These are phyloP conservation scores for Rheum nobile DNA, from an alignment of 148 eudicot species.

Conservation along the genomic window DNA sequence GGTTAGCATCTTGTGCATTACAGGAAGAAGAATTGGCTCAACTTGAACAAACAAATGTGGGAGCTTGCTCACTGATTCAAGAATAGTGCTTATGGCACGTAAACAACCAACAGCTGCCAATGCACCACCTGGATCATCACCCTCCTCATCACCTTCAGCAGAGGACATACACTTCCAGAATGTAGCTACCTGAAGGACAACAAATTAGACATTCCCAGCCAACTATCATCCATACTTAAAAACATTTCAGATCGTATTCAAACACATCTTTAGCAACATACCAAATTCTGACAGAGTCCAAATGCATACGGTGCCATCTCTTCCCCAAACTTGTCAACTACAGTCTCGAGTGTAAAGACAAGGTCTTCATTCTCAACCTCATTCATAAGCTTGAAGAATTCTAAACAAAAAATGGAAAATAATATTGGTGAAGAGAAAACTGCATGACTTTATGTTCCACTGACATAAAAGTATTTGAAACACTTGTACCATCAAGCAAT, in stretches of 20 bases:
- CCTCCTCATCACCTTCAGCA: slow-evolving; percentile 89
- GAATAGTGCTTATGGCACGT: slow-evolving; percentile 97
- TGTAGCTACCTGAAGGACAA: slow-evolving; percentile 67
- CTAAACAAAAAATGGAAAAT: slow-evolving; percentile 22
- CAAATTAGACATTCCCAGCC: background rate
- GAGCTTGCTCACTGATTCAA: slow-evolving; percentile 89
- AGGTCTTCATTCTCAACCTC: slow-evolving; percentile 99
- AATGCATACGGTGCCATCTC: slow-evolving; percentile 99
- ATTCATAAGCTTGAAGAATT: slow-evolving; percentile 94
- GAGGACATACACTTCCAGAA: slow-evolving; percentile 94
- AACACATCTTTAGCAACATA: slow-evolving; percentile 11
- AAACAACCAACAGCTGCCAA: slow-evolving; percentile 99
- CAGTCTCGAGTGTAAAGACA: slow-evolving; percentile 93
- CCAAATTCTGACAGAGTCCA: slow-evolving; percentile 98
- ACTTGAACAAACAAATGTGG: slow-evolving; percentile 76
- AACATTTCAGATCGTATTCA: background rate
- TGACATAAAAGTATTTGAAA: background rate
- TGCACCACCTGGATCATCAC: slow-evolving; percentile 93
- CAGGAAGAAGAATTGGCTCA: slow-evolving; percentile 90
- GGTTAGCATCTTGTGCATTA: slow-evolving; percentile 93
- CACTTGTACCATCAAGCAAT: slow-evolving; percentile 69
- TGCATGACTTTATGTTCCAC: background rate
- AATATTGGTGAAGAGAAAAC: background rate
- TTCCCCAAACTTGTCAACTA: slow-evolving; percentile 99
- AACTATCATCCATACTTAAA: background rate